Evolutionary conservation across 1,139 yeast genomes (phyloP), one percentile per base, ranked within the genome.

Genomic region (Zygoascus meyerae): DNA sequence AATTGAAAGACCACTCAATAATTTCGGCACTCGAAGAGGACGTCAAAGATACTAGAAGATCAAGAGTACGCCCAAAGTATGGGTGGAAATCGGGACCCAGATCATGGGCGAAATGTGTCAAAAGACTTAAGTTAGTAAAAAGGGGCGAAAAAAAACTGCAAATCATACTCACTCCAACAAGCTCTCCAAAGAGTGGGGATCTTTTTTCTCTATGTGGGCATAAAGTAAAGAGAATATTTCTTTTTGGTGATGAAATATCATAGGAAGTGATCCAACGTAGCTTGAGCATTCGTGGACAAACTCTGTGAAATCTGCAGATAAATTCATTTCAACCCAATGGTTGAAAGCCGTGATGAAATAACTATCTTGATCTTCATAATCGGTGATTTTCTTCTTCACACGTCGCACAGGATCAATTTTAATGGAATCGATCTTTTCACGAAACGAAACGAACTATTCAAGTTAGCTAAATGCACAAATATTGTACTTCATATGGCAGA

Each of bases 71-170:
- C 1, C 71, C 68, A 58, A 86, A 89, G 59, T 71, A 87, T 2
- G 78, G 77, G 71, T 87, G 75, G 60, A 89, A 92, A 58, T 92
- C 98, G 1, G 92, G 83, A 5, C 97, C 97, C 53, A 92, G 70
- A 69, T 92, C 98, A 58, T 87, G 97, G 40, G 90, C 82, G 57
- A 94, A 84, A 61, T 89, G 95, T 0, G 95, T 77, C 37, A 87
- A 64, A 42, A 89, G 69, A 60, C 67, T 62, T 14, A 7, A 42
- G 28, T n/a, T 6, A 39, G 39, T 44, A 44, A 43, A 9, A 18
- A 40, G 11, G 16, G n/a, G 26, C 11, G 2, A 9, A 17, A 34
- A 26, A 15, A 15, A 29, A 45, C 5, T n/a, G n/a, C n/a, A n/a
- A n/a, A n/a, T n/a, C 30, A 32, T 16, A 61, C 66, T 44, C 57